Evolutionary conservation across 345 rosid species (phyloP), one percentile per base, ranked within the genome.

Genomic region (Arabis hirsuta): DNA sequence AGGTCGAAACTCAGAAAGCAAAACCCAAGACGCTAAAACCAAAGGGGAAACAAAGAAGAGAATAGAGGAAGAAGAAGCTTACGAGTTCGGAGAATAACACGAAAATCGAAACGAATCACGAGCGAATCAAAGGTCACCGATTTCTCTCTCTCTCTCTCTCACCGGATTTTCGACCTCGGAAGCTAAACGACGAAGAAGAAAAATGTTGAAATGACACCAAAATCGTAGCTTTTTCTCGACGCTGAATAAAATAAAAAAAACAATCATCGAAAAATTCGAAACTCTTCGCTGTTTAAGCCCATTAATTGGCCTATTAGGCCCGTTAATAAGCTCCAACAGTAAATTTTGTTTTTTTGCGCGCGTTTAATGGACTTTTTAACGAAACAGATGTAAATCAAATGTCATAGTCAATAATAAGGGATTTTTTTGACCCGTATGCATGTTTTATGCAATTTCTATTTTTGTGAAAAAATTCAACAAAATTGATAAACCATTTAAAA

Each of bases 221-320:
- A 62, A 64, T 69, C 52, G 52, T 69, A 43, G 83, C 83, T 80
- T 80, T 63, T 73, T 27, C 58, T 72, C 62, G 61, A 76, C 80
- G 83, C 83, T 63, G 74, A 72, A 43, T 32, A 22, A 55, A 31
- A 16, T 16, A 22, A 22, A 22, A 22, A 11, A 32, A 59, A 38
- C 39, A 34, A 34, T 34, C 38, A 34, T 6, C 1, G 2, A n/a
- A 0, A 16, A 0, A 16, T 16, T 16, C 16, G 16, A 36, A 14
- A 64, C 50, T 38, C 34, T 31, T 47, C 1, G 6, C n/a, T 46
- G 41, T 22, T 10, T 52, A 43, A 2, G 9, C 27, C 39, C 29
- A 36, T n/a, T 38, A 7, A 4, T 10, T 9, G 22, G 38, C 55
- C 70, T 60, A 57, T 29, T 39, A 55, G 24, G 12, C 60, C n/a